phyloP scores from a whole-genome alignment of 148 eudicot genomes.

The Tetragonia tetragonoides region DNA sequence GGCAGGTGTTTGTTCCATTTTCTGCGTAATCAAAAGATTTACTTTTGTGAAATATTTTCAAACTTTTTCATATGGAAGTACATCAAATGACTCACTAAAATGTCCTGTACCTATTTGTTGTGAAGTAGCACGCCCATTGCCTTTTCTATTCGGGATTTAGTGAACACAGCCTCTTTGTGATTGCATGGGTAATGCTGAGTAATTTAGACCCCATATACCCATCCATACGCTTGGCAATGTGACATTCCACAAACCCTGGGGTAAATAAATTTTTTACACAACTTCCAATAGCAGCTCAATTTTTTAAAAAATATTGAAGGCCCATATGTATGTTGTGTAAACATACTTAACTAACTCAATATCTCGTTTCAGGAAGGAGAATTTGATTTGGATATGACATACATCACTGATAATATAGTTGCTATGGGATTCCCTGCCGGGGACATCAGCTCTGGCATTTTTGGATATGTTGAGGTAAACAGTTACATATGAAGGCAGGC shows the following conservation, averaged over 20 bases:
- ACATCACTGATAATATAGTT: slow-evolving; percentile 85
- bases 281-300: too few relatives aligned
- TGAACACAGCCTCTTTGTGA: neutral
- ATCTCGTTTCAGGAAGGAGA: slow-evolving; percentile 67
- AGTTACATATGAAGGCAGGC: slow-evolving; percentile 7
- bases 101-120: neutral
- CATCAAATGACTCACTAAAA: too few relatives aligned
- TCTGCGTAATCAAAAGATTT: too few relatives aligned
- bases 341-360: neutral
- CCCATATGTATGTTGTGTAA: neutral
- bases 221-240: too few relatives aligned
- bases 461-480: slow-evolving; percentile 91
- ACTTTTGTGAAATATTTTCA: too few relatives aligned
- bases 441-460: slow-evolving; percentile 90
- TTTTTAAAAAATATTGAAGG: neutral
- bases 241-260: too few relatives aligned
- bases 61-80: too few relatives aligned
- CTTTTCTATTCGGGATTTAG: neutral
- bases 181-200: neutral
- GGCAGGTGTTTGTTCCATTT: too few relatives aligned
- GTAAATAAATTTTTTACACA: too few relatives aligned
- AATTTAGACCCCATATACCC: too few relatives aligned
- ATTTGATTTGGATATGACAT: slow-evolving; percentile 93
- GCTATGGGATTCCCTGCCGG: slow-evolving; percentile 99
- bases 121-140: neutral